phyloP scores from a whole-genome alignment of 148 eudicot species.

The Heliosperma pusillum region DNA sequence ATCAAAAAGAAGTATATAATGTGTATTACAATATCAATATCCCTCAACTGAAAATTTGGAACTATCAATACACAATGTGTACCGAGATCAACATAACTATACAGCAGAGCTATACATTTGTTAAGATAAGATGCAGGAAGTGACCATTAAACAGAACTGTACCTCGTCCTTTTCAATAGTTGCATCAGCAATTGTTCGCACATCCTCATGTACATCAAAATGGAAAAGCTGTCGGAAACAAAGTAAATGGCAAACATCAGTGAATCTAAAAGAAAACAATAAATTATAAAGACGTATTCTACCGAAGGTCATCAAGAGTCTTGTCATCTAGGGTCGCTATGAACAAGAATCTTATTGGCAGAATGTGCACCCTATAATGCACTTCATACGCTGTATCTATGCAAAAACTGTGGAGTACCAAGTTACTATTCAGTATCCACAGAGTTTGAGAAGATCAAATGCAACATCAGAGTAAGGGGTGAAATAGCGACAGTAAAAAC shows the following conservation, averaged over 20 bases:
- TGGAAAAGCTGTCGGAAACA: constrained; percentile 72
- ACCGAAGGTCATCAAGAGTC: background rate
- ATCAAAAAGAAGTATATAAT: no score
- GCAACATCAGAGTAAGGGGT: background rate
- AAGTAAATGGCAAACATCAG: constrained; percentile 9
- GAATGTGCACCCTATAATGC: background rate
- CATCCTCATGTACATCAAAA: constrained; percentile 98
- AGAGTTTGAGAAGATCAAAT: background rate
- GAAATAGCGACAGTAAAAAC: background rate
- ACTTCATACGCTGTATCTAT: no score
- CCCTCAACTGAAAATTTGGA: background rate
- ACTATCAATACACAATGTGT: background rate
- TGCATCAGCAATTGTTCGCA: constrained; percentile 96
- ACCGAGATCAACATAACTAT: background rate
- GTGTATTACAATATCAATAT: no score
- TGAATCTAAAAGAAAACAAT: constrained; percentile 5
- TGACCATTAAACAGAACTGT: constrained; percentile 14
- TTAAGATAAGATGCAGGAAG: background rate
- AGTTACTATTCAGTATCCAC: no score
- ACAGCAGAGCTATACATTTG: background rate
- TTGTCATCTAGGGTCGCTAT: background rate
- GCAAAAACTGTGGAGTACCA: no score
- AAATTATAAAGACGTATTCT: background rate
- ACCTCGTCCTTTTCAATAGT: constrained; percentile 99
- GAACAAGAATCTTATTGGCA: no score